Evolutionary conservation across 1,284 basidiomycete species (phyloP).

Genomic region (Ceratobasidium sp.): DNA sequence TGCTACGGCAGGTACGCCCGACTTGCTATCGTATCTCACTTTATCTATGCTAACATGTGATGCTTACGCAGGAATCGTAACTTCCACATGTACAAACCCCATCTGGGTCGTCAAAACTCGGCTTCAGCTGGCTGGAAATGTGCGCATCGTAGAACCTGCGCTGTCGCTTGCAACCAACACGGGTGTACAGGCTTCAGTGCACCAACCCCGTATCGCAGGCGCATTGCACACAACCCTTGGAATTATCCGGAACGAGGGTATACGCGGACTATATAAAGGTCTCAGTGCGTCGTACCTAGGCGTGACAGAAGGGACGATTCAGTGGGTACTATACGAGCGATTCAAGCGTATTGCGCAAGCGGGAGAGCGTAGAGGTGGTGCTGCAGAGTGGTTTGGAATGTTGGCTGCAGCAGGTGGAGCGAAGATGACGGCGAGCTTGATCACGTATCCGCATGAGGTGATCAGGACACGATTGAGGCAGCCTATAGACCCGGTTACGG

Average conservation of each 20-base stretch:
- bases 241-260: slow-evolving; percentile 84
- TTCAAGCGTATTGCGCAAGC: slow-evolving; percentile 71
- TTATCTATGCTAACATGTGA: neutral
- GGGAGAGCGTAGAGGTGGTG: slow-evolving; percentile 63
- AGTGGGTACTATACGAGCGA: slow-evolving; percentile 96
- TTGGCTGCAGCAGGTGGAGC: slow-evolving; percentile 92
- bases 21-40: slow-evolving; percentile 10
- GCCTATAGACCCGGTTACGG: slow-evolving; percentile 70
- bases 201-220: slow-evolving; percentile 24
- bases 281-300: slow-evolving; percentile 95
- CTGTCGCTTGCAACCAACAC: slow-evolving; percentile 8
- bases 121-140: slow-evolving; percentile 69
- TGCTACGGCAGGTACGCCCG: slow-evolving; percentile 69
- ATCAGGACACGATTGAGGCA: slow-evolving; percentile 92
- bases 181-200: slow-evolving; percentile 14
- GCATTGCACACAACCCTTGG: slow-evolving; percentile 65
- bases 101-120: slow-evolving; percentile 99
- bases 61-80: slow-evolving; percentile 70
- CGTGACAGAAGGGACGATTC: slow-evolving; percentile 96
- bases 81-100: slow-evolving; percentile 92
- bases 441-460: slow-evolving; percentile 98
- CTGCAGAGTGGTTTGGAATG: slow-evolving; percentile 79
- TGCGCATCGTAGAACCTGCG: slow-evolving; percentile 20
- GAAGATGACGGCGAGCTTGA: slow-evolving; percentile 91
- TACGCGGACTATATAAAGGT: slow-evolving; percentile 93